Percentiles rank a stretch among this genome's conserved stretches.
phyloP scores from a whole-genome alignment of 2,329 filamentous ascomycete species.

The Colletotrichum endophyticum region DNA sequence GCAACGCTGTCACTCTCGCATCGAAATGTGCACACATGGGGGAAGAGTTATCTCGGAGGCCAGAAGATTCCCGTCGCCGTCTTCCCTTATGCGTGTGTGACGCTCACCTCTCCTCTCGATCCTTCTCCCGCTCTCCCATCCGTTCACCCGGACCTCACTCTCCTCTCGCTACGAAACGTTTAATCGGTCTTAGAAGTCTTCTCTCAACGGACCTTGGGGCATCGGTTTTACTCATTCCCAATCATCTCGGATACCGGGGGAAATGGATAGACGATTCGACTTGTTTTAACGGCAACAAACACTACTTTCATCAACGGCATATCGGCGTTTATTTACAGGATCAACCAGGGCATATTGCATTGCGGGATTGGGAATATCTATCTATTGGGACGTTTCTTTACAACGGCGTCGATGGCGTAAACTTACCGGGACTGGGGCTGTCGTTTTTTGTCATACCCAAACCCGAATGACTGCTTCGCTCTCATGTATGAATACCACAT shows the following conservation, averaged over 20 bases:
- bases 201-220: neutral
- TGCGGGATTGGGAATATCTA: neutral
- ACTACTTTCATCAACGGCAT: neutral
- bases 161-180: neutral
- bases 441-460: neutral
- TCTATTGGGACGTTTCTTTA: neutral
- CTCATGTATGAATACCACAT: constrained; percentile 17
- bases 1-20: neutral
- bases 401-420: neutral
- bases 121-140: neutral
- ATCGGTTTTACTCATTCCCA: neutral
- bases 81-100: neutral
- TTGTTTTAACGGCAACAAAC: neutral
- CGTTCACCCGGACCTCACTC: neutral
- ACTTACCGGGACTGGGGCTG: neutral
- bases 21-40: neutral
- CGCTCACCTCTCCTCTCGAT: neutral
- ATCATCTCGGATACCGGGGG: neutral
- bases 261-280: neutral
- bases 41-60: neutral
- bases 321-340: constrained; percentile 2
- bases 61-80: neutral
- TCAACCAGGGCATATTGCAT: constrained; percentile 11
- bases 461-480: neutral
- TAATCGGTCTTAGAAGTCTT: neutral